phyloP scores from a whole-genome alignment of 139 green algal genomes.

The Coelastrella sp. region DNA sequence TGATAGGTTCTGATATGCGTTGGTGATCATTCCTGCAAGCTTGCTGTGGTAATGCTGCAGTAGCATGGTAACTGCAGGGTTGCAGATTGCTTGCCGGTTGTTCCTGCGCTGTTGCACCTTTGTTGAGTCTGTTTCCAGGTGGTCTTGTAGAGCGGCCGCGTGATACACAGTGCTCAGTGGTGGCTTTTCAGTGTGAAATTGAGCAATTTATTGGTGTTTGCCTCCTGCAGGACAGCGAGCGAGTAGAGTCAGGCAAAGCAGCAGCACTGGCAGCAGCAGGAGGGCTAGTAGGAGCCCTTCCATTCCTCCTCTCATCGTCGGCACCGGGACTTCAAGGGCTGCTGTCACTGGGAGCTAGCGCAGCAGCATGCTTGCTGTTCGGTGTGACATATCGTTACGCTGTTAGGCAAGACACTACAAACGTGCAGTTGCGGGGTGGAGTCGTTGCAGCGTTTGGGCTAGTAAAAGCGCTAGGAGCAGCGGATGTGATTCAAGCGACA shows the following conservation, averaged over 20 bases:
- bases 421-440: constrained; percentile 65
- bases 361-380: constrained; percentile 68
- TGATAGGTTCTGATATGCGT: background rate
- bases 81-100: too few species aligned
- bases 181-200: background rate
- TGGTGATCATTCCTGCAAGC: background rate
- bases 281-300: constrained; percentile 60
- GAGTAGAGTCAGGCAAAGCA: constrained; percentile 73
- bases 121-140: too few species aligned
- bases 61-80: too few species aligned
- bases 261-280: constrained; percentile 58
- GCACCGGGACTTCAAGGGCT: background rate
- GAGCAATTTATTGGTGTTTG: background rate
- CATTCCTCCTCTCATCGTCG: constrained; percentile 47
- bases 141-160: too few species aligned
- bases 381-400: constrained; percentile 73
- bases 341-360: constrained; percentile 45
- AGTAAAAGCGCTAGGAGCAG: constrained; percentile 59
- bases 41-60: background rate
- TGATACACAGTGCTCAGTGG: background rate
- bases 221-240: constrained; percentile 64
- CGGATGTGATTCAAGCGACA: constrained; percentile 31
- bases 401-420: constrained; percentile 2
- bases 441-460: constrained; percentile 77
- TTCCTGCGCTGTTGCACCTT: too few species aligned